Base-by-base conservation (phyloP, 1,284 basidiomycete species). In the Marasmius tenuissimus region DNA sequence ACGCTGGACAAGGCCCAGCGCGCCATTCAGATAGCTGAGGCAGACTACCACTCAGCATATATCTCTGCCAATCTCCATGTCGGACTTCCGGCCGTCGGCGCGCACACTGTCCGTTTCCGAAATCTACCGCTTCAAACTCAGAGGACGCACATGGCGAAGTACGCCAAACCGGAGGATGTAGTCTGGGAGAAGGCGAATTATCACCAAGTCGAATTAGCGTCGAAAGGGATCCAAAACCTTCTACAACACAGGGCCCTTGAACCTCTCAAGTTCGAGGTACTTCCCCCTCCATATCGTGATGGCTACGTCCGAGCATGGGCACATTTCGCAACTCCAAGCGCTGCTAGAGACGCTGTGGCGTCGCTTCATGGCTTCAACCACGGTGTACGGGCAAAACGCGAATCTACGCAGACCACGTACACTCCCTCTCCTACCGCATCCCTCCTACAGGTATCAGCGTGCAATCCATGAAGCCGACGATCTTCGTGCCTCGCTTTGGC, bases 181-280 rank as follows among this genome's bases (percentile, higher is more conserved):
- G 82, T 87, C 72, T 73, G 84, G 68, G 78, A 78, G 9, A 77
- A 77, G 11, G 76, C 82, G 0, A 86, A 84, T 47, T 85, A 88
- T 62, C 57, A 63, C 0, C 75, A 75, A 3, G 71, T 79, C 0
- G 69, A 77, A 1, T 69, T 70, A 1, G 81, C 82, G 0, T 67
- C 76, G 48, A 67, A 71, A 0, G 73, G 72, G 2, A 76, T 91
- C 38, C 74, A 73, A 33, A 70, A 67, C 8, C 70, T 76, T 3
- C 65, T 88, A 4, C 72, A 76, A 37, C 67, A 72, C 0, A 73
- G 73, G 39, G 79, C 33, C 1, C 5, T 79, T 1, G 75, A 81
- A 20, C 59, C 84, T 2, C 59, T 78, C 1, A 70, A 76, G 0
- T 78, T 89, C 48, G 78, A 85, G 1, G 65, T 83, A 18, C 57